Conservation (phyloP, 2,329 filamentous ascomycete species). For the Tolypocladium guangdongense region DNA sequence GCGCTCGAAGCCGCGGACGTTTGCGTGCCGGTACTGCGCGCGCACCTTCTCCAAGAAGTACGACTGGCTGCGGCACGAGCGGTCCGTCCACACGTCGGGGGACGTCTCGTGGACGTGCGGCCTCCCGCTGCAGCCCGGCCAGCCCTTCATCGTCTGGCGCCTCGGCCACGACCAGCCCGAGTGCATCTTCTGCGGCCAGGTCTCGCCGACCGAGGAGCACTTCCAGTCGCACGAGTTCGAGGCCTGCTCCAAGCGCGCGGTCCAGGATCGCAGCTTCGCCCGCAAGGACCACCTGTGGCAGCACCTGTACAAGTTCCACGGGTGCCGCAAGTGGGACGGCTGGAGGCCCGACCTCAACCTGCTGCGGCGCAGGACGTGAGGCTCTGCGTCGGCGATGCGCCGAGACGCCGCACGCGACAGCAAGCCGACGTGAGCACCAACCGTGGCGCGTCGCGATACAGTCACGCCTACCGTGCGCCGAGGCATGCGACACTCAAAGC, state of each 20-base stretch:
- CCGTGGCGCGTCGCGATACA: too few species aligned
- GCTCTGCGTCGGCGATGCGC: too few species aligned
- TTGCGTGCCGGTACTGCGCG: conserved; percentile 26
- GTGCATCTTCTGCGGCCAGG: conserved; percentile 27
- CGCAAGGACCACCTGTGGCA: conserved; percentile 32
- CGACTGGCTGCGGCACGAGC: conserved; percentile 36
- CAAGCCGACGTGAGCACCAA: too few species aligned
- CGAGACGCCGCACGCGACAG: too few species aligned
- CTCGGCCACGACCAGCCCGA: conserved; percentile 31
- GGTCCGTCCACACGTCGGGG: conserved; percentile 34
- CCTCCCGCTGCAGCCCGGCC: conserved; percentile 19
- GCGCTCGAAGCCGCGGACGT: conserved; percentile 12
- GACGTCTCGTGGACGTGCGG: conserved; percentile 39
- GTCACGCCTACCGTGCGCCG: neutral
- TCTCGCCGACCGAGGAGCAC: conserved; percentile 22
- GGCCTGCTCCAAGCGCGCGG: conserved; percentile 36
- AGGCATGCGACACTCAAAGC: neutral
- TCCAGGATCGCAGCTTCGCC: conserved; percentile 29
- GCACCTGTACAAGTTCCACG: conserved; percentile 30
- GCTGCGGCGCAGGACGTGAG: too few species aligned
- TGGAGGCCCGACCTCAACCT: conserved; percentile 33
- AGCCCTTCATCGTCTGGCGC: conserved; percentile 35
- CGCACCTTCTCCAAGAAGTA: conserved; percentile 28
- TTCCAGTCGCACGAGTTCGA: conserved; percentile 29
- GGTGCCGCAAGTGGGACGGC: conserved; percentile 32